Conservation (phyloP, 805 yeast species). For the Ogataea paradorogensis region DNA sequence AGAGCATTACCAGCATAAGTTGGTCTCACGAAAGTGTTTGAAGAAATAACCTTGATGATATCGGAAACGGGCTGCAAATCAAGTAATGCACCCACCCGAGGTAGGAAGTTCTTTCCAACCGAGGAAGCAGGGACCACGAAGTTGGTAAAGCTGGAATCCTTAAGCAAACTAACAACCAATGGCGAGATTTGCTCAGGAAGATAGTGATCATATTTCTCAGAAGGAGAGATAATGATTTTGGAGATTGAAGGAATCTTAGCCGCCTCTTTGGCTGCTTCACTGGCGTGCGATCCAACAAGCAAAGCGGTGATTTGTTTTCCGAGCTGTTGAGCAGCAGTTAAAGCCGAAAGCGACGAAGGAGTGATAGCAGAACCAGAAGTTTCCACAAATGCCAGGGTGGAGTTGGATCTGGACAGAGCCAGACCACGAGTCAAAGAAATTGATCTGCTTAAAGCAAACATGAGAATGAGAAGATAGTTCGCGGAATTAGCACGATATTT, state of each 20-base stretch:
- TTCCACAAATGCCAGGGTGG: conserved; percentile 80
- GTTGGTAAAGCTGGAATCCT: conserved; percentile 53
- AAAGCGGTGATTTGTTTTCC: conserved; percentile 82
- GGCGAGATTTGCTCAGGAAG: conserved; percentile 83
- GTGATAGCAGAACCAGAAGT: conserved; percentile 51
- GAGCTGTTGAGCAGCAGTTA: conserved; percentile 74
- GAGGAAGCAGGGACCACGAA: conserved; percentile 82
- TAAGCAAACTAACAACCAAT: conserved; percentile 48
- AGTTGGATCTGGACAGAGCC: conserved; percentile 43
- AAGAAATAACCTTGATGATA: conserved; percentile 61
- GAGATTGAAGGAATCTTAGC: conserved; percentile 51
- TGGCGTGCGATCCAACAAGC: conserved; percentile 61
- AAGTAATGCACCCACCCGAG: conserved; percentile 80
- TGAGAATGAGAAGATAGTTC: not conserved
- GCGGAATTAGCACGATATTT: not conserved
- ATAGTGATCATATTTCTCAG: conserved; percentile 58
- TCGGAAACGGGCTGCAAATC: conserved; percentile 90
- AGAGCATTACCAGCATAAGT: conserved; percentile 95
- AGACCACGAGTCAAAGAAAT: conserved; percentile 3
- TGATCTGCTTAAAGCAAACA: conserved; percentile 8
- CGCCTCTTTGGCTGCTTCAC: conserved; percentile 47
- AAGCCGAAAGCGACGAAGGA: conserved; percentile 66
- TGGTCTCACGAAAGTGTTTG: conserved; percentile 82
- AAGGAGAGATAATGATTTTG: conserved; percentile 57
- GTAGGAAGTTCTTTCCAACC: conserved; percentile 81